Evolutionary conservation across 495 filamentous ascomycete species (phyloP).

Genomic region (Aspergillus leporis): DNA sequence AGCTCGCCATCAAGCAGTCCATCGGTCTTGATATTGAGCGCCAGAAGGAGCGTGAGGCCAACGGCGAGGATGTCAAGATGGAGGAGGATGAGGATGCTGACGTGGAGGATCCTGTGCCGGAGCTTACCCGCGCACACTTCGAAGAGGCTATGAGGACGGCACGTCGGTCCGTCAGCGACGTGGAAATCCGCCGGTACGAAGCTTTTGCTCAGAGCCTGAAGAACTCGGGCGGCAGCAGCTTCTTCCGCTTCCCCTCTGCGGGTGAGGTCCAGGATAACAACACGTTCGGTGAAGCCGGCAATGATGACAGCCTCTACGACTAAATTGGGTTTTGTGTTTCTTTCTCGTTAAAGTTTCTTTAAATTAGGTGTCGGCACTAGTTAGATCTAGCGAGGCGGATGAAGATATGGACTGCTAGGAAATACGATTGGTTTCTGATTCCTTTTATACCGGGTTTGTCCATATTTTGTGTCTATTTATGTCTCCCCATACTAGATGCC

Average conservation of each 20-base stretch:
- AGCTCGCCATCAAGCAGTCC: slow-evolving; percentile 98
- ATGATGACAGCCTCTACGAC: slow-evolving; percentile 86
- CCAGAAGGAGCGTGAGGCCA: slow-evolving; percentile 82
- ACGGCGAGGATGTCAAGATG: slow-evolving; percentile 75
- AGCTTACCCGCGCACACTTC: slow-evolving; percentile 94
- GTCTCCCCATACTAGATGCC: slow-evolving; percentile 14
- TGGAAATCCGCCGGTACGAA: slow-evolving; percentile 97
- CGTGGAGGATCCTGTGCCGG: slow-evolving; percentile 90
- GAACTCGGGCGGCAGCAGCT: slow-evolving; percentile 89
- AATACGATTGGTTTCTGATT: slow-evolving; percentile 12
- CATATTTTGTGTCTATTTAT: slow-evolving; percentile 3
- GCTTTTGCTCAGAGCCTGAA: slow-evolving; percentile 99
- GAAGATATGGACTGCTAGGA: slow-evolving; percentile 13
- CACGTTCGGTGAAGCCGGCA: slow-evolving; percentile 79
- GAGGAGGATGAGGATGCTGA: slow-evolving; percentile 75
- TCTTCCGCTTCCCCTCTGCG: slow-evolving; percentile 92
- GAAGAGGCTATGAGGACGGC: slow-evolving; percentile 97
- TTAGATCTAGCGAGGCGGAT: slow-evolving; percentile 25
- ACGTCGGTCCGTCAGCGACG: slow-evolving; percentile 89
- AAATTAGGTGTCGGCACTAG: slow-evolving; percentile 20
- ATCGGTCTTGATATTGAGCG: slow-evolving; percentile 87
- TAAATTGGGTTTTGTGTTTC: slow-evolving; percentile 38
- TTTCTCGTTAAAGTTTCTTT: slow-evolving; percentile 23
- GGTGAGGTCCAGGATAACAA: slow-evolving; percentile 61
- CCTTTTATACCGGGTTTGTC: slow-evolving; percentile 1